These are phyloP conservation scores for Solanum bulbocastanum DNA, from an alignment of 257 asterid species.

Conservation along the genomic window DNA sequence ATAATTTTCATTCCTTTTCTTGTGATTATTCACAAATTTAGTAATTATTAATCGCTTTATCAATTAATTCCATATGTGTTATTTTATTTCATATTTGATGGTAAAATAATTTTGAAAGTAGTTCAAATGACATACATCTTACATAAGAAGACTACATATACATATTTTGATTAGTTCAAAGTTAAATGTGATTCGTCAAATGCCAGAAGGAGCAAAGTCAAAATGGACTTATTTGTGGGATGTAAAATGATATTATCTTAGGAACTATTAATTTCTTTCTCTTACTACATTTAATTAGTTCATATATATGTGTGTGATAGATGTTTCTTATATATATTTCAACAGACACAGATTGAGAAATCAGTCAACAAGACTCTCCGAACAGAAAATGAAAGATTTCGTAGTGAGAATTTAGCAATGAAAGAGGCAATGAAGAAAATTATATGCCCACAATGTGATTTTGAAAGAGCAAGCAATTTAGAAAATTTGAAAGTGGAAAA, in stretches of 20 bases:
- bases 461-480: constrained; percentile 18
- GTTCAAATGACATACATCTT: background rate
- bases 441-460: constrained; percentile 27
- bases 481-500: constrained; percentile 37
- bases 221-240: background rate
- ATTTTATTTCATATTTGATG: background rate
- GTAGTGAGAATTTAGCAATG: constrained; percentile 38
- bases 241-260: background rate
- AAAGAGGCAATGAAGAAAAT: constrained; percentile 31
- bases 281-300: background rate
- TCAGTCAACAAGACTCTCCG: constrained; percentile 35
- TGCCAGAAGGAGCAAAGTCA: background rate
- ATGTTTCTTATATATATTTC: background rate
- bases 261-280: background rate
- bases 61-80: background rate
- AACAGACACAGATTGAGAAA: constrained; percentile 18
- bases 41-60: background rate
- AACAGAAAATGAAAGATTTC: constrained; percentile 39
- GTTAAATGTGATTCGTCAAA: background rate
- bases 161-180: background rate
- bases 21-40: background rate
- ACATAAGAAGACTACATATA: background rate
- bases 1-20: background rate
- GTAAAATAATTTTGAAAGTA: background rate
- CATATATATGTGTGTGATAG: background rate